Conservation (phyloP, 2,329 filamentous ascomycete genomes). For the Colletotrichum viniferum region DNA sequence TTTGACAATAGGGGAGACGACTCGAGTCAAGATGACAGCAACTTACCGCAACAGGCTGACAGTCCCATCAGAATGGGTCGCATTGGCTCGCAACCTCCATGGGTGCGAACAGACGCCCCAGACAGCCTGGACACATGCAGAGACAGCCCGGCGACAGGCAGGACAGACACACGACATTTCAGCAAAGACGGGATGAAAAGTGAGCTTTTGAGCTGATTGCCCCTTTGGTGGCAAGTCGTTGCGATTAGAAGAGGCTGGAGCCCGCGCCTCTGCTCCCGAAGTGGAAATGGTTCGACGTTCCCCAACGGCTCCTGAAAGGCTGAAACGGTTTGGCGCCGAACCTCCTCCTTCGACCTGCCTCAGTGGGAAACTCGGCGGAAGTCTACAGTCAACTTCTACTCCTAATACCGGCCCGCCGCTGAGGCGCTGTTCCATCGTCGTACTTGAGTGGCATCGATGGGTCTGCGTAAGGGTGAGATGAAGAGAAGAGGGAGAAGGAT, state of each 20-base stretch:
- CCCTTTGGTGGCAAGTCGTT: background rate
- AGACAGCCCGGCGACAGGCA: background rate
- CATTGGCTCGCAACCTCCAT: background rate
- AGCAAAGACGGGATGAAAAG: background rate
- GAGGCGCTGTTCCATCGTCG: background rate
- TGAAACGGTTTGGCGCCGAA: conserved; percentile 1
- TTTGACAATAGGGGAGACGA: background rate
- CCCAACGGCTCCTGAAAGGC: conserved; percentile 15
- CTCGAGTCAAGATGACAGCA: background rate
- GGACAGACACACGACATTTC: background rate
- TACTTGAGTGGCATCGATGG: background rate
- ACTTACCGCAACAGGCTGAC: background rate
- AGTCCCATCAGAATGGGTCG: background rate
- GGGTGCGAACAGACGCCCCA: conserved; percentile 5
- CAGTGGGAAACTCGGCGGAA: background rate
- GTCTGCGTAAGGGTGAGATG: background rate
- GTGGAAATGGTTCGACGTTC: background rate
- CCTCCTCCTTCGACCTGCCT: background rate
- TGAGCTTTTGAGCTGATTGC: background rate
- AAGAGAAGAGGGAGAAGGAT: background rate
- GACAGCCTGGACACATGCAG: background rate
- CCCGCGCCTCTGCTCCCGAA: background rate
- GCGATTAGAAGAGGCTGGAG: background rate
- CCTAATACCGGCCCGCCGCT: background rate
- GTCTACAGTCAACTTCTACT: background rate